Evolutionary conservation across 2,329 filamentous ascomycete genomes (phyloP), one percentile per base, ranked within the genome.

Genomic region (Penicillium capsulatum): DNA sequence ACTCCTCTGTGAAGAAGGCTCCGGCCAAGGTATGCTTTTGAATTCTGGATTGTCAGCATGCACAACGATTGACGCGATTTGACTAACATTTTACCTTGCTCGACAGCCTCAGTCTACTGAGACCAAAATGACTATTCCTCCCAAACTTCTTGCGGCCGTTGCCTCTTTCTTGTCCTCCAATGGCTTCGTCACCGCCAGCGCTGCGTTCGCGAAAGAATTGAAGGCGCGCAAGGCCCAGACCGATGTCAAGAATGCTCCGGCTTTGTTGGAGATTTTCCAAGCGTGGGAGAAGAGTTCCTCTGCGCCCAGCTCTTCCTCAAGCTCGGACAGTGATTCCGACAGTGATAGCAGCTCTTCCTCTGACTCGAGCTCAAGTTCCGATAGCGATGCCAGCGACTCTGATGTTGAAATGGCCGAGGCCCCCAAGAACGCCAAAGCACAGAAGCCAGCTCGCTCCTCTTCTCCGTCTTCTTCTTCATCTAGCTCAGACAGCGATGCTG

Each of bases 101-200:
- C 22, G 28, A 38, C 31, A 62, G 59, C 44, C 46, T 20, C 55
- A 60, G 34, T 36, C 50, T 31, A 46, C 32, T 36, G 52, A 54
- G 34, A 44, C 54, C 35, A 44, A 61, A 16, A 43, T 54, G 34
- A 40, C 62, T 17, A 24, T 60, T 17, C 75, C 83, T 3, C 64
- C 74, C 17, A 74, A 84, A 61, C 69, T 89, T 24, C 69, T 89
- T 58, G 76, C 80, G 45, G 69, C 86, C 11, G 74, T 89, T 54
- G 79, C 79, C 47, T 65, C 68, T 15, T 89, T 88, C 62, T 72
- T 89, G 34, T 73, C 74, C 29, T 74, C 82, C 31, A 74, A 84
- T 60, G 76, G 79, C n/a, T 84, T 86, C 54, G 63, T 72, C 33
- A 71, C 72, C 42, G 77, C 84, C 31, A 76, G 76, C 55, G 68